A percentile compares a stretch with the other conserved stretches of the same genome.
Evolutionary conservation across 306 rosid species (phyloP).

Genomic region (Notholithocarpus densiflorus): DNA sequence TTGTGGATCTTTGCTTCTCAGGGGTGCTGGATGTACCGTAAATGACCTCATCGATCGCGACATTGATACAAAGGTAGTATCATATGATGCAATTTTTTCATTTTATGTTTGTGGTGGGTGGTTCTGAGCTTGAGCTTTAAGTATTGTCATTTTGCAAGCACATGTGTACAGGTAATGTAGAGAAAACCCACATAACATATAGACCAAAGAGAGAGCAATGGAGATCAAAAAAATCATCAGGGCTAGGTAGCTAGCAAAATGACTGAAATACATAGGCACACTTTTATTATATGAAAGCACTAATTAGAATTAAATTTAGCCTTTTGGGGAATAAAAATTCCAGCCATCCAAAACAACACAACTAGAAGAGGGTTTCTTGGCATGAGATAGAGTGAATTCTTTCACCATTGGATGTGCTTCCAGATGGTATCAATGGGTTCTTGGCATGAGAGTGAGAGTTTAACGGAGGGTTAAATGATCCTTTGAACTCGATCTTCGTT

Average conservation of each 20-base stretch:
- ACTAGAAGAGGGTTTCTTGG: neutral
- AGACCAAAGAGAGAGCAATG: too few relatives aligned
- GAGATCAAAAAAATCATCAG: too few relatives aligned
- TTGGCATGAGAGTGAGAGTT: neutral
- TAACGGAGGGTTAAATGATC: neutral
- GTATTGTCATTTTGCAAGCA: neutral
- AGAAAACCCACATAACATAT: too few relatives aligned
- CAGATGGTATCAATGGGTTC: neutral
- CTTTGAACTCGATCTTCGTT: neutral
- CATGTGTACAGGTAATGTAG: neutral
- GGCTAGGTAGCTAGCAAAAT: too few relatives aligned
- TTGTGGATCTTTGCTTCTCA: conserved; percentile 72
- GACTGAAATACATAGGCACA: too few relatives aligned
- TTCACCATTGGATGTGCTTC: neutral
- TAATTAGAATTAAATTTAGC: too few relatives aligned
- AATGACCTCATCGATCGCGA: conserved; percentile 87
- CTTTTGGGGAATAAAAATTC: too few relatives aligned
- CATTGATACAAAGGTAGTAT: conserved; percentile 66
- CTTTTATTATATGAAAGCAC: too few relatives aligned
- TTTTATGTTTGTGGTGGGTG: neutral
- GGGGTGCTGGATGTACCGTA: conserved; percentile 88
- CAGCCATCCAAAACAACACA: too few relatives aligned
- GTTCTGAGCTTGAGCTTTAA: neutral
- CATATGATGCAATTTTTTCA: neutral
- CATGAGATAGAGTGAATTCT: neutral